Evolutionary conservation across 2,329 filamentous ascomycete genomes (phyloP), one percentile per base, ranked within the genome.

Genomic region (Calonectria pseudoreteaudii): DNA sequence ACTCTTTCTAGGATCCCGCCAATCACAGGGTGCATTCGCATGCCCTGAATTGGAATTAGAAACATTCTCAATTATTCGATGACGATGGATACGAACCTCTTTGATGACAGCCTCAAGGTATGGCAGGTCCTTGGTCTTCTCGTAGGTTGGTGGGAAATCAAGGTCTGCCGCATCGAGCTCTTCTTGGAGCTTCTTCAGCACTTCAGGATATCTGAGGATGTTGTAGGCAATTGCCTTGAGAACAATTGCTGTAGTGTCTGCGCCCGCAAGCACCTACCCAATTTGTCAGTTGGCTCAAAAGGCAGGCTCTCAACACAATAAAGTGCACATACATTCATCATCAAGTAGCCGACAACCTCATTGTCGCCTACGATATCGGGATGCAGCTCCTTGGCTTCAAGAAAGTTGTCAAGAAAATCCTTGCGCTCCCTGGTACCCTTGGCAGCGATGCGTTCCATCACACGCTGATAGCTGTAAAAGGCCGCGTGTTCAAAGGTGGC

Each of bases 71-170:
- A 62, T 62, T 28, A 62, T 41, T 62, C 7, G 47, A 23, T 8
- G 26, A n/a, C 34, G n/a, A 18, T 4, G 16, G 4, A 89, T 85
- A 75, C 88, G 81, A 0, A 86, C 72, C 67, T 92, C 90, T 26
- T 86, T 87, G 26, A 91, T 84, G 3, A 89, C 86, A 4, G 89
- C 89, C 53, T 88, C 84, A 13, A 91, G 85, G 77, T 90, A 88
- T 23, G 81, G 83, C 14, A 85, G 81, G 31, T 78, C 80, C 31
- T 76, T 83, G 44, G 81, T 75, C 18, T 79, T 72, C 13, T 80
- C 60, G 23, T 26, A 71, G 2, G 18, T 53, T 16, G 65, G 65
- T 14, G 65, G 65, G 28, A 67, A 67, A n/a, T 34, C 49, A 18
- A 67, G 52, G 16, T 67, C n/a, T 14, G 65, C 65, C 4, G 49